Percentiles rank a stretch among this genome's conserved stretches.
Conservation (phyloP, 2,329 filamentous ascomycete species). For the Cladobotryum protrusum region DNA sequence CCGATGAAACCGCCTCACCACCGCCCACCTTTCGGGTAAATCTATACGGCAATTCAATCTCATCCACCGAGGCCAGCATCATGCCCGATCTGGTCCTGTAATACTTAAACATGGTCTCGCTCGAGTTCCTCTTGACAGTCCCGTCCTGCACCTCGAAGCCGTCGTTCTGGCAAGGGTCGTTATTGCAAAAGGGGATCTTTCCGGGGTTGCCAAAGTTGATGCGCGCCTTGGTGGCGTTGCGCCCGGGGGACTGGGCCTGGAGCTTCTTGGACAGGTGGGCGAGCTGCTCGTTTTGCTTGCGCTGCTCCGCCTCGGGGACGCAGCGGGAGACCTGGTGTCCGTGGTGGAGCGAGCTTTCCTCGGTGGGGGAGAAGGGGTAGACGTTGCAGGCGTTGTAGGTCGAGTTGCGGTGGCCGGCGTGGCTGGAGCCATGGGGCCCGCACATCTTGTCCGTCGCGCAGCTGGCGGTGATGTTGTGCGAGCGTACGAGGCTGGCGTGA, state of each 20-base stretch:
- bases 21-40: constrained; percentile 13
- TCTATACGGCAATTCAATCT: constrained; percentile 7
- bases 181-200: constrained; percentile 14
- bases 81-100: constrained; percentile 16
- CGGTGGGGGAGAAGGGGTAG: constrained; percentile 15
- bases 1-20: constrained; percentile 7
- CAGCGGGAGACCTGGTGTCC: constrained; percentile 17
- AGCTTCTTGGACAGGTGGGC: constrained; percentile 3
- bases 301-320: constrained; percentile 13
- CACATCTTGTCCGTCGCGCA: constrained; percentile 14
- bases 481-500: too few species aligned
- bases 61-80: constrained; percentile 10
- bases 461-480: constrained; percentile 8
- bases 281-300: constrained; percentile 9
- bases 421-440: constrained; percentile 5
- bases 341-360: constrained; percentile 6
- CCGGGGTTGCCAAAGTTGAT: constrained; percentile 17
- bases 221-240: too few species aligned
- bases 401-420: constrained; percentile 12
- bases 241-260: neutral
- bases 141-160: constrained; percentile 16
- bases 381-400: constrained; percentile 13
- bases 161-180: constrained; percentile 16
- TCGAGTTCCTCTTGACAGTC: constrained; percentile 8
- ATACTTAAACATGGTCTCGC: constrained; percentile 13